Conservation (phyloP, 1,139 yeast genomes). For the Yamadazyma taylorii region DNA sequence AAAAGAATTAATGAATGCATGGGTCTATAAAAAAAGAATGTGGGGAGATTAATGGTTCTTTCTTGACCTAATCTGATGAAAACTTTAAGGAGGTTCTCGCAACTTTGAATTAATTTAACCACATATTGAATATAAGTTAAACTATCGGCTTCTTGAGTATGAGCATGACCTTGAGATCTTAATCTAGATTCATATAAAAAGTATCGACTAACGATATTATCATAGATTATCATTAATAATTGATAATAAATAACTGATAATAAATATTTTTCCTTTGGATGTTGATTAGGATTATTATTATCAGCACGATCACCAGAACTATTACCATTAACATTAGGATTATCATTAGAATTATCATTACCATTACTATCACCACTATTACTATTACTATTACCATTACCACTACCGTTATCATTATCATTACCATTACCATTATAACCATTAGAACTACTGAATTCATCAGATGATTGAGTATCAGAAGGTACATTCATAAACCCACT, state of each 20-base stretch:
- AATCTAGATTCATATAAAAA: slow-evolving; percentile 15
- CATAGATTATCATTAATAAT: slow-evolving; percentile 48
- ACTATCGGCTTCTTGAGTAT: slow-evolving; percentile 12
- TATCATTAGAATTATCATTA: too few species aligned
- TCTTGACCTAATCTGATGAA: slow-evolving; percentile 40
- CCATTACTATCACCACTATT: too few species aligned
- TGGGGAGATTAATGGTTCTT: slow-evolving; percentile 45
- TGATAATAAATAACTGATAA: slow-evolving; percentile 46
- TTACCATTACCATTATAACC: slow-evolving; percentile 5
- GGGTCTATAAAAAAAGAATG: slow-evolving; percentile 56
- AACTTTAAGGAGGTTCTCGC: slow-evolving; percentile 45
- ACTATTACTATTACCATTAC: too few species aligned
- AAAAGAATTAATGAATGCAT: slow-evolving; percentile 53
- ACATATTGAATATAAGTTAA: slow-evolving; percentile 33
- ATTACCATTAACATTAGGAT: too few species aligned
- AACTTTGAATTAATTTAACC: slow-evolving; percentile 38
- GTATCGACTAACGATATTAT: slow-evolving; percentile 31
- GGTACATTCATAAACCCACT: slow-evolving; percentile 30
- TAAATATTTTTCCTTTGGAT: slow-evolving; percentile 33
- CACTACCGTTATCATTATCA: too few species aligned
- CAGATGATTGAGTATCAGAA: slow-evolving; percentile 8
- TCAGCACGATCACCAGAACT: slow-evolving; percentile 4
- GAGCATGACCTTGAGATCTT: not conserved
- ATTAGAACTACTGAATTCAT: not conserved
- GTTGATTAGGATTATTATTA: not conserved